Evolutionary conservation across 2,329 filamentous ascomycete genomes (phyloP).

Genomic region (Lasiodiplodia sp.): DNA sequence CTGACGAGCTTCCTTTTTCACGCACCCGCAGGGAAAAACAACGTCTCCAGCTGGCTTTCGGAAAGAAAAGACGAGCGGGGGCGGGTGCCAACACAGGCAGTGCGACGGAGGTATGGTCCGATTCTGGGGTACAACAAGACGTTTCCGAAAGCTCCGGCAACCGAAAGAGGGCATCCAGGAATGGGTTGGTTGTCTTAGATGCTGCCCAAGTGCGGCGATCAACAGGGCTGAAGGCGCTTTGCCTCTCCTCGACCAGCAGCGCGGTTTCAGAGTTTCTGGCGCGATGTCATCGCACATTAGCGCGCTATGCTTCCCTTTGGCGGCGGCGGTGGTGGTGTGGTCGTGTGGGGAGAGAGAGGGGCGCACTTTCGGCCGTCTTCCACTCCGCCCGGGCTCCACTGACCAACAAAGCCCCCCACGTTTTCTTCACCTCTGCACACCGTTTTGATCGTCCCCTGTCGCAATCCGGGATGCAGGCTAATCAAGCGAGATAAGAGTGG

Average conservation of each 20-base stretch:
- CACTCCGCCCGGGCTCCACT: conserved; percentile 7
- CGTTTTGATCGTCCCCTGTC: conserved; percentile 1
- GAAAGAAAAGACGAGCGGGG: not conserved
- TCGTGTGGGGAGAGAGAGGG: not conserved
- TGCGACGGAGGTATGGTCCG: not conserved
- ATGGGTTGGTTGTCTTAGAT: not conserved
- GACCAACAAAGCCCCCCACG: not conserved
- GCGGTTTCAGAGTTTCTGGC: not conserved
- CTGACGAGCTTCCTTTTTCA: not conserved
- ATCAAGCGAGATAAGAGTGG: conserved; percentile 19
- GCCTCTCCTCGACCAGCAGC: not conserved
- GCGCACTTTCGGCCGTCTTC: conserved; percentile 2
- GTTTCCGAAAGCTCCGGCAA: not conserved
- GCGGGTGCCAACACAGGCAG: not conserved
- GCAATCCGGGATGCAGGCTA: not conserved
- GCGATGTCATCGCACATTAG: conserved; percentile 19
- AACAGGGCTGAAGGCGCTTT: not conserved
- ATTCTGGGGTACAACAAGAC: not conserved
- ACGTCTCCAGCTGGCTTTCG: not conserved
- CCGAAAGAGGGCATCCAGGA: not conserved
- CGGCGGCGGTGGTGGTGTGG: conserved; percentile 1
- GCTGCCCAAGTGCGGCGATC: not conserved
- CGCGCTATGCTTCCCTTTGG: conserved; percentile 1
- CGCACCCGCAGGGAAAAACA: not conserved
- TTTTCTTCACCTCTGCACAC: not conserved